phyloP scores from a whole-genome alignment of 1,284 basidiomycete species.

The Malassezia dermatis region DNA sequence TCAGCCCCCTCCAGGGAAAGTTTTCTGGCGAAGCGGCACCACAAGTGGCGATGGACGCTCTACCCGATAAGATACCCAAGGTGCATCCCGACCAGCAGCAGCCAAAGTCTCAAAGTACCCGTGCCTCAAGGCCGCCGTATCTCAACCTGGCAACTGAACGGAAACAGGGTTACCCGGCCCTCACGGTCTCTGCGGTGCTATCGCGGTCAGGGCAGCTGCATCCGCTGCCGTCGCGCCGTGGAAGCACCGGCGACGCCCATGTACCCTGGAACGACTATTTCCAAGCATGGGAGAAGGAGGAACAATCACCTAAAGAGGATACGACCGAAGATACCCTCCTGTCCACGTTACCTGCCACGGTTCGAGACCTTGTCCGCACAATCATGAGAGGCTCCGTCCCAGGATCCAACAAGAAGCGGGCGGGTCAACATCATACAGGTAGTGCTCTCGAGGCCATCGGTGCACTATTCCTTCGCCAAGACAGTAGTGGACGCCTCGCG shows the following conservation, averaged over 20 bases:
- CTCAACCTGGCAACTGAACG: not conserved
- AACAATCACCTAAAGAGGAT: not conserved
- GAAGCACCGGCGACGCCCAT: not conserved
- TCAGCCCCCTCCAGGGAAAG: not conserved
- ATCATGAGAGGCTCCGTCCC: not conserved
- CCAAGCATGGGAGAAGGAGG: not conserved
- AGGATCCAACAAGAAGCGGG: not conserved
- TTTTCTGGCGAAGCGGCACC: not conserved
- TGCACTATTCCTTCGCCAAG: slow-evolving; percentile 31
- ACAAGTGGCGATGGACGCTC: no score
- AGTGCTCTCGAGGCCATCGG: slow-evolving; percentile 43
- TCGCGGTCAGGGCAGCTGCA: slow-evolving; percentile 10
- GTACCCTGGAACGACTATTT: not conserved
- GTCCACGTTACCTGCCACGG: not conserved
- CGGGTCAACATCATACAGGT: slow-evolving; percentile 21
- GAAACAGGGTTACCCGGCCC: not conserved
- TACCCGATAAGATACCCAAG: not conserved
- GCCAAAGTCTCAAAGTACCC: not conserved
- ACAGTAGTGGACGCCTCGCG: slow-evolving; percentile 29
- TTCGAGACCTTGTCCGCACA: not conserved
- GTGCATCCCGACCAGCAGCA: not conserved
- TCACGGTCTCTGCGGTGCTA: slow-evolving; percentile 8
- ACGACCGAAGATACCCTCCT: not conserved
- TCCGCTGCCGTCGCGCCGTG: not conserved
- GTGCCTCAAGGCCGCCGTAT: not conserved